Percentiles rank a stretch among this genome's conserved stretches.
Conservation (phyloP, 768 basidiomycete genomes). For the Tulasnella sp. region DNA sequence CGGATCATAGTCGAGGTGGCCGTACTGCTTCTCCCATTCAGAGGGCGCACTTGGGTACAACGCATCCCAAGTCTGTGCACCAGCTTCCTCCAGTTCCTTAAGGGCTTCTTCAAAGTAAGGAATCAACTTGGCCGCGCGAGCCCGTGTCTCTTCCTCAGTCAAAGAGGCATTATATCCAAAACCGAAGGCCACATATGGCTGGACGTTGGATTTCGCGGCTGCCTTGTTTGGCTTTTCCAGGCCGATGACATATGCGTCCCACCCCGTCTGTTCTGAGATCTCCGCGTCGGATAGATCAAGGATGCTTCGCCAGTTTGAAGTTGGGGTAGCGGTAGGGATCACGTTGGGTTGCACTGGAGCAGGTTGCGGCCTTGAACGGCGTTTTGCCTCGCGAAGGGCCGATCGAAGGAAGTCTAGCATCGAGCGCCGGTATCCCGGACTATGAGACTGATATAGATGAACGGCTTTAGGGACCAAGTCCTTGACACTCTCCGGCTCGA, state of each 20-base stretch:
- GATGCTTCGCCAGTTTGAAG: not conserved
- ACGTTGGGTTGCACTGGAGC: not conserved
- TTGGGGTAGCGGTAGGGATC: too few relatives aligned
- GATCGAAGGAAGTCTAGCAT: conserved; percentile 32
- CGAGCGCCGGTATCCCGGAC: not conserved
- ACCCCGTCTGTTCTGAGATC: not conserved
- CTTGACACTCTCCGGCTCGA: conserved; percentile 33
- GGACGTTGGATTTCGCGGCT: not conserved
- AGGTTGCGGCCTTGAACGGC: not conserved
- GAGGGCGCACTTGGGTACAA: conserved; percentile 37
- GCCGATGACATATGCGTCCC: conserved; percentile 6
- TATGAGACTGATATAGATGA: not conserved
- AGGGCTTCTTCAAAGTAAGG: conserved; percentile 38
- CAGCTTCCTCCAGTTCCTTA: conserved; percentile 36
- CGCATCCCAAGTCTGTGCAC: conserved; percentile 46
- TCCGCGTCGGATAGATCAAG: conserved; percentile 3
- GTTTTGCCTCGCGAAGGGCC: conserved; percentile 27
- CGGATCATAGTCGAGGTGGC: conserved; percentile 28
- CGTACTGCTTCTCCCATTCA: not conserved
- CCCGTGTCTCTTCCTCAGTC: not conserved
- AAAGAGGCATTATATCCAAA: too few relatives aligned
- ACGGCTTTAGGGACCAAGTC: not conserved
- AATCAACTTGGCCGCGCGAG: conserved; percentile 36
- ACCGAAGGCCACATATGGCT: not conserved
- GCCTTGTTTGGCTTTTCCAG: not conserved